phyloP scores from a whole-genome alignment of 768 basidiomycete species.

The Mycena latifolia region DNA sequence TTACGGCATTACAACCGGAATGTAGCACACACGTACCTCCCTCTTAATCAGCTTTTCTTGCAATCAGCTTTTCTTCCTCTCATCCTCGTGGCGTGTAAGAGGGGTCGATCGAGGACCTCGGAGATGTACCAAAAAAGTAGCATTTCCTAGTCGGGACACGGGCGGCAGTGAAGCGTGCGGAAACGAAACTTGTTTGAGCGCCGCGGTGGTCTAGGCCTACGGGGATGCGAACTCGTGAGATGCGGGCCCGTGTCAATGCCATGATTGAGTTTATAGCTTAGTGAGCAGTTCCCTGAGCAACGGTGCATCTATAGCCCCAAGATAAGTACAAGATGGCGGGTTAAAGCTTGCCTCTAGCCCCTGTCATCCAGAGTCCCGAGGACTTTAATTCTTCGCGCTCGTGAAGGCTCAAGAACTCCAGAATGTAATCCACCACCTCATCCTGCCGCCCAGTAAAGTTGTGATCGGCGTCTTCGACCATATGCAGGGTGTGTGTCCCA shows the following conservation, averaged over 20 bases:
- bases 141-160: conserved; percentile 15
- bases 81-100: conserved; percentile 3
- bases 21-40: conserved; percentile 28
- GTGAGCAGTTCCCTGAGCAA: conserved; percentile 14
- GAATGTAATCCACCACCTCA: conserved; percentile 73
- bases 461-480: conserved; percentile 83
- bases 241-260: not conserved
- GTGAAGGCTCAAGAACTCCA: conserved; percentile 74
- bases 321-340: conserved; percentile 28
- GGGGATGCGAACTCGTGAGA: not conserved
- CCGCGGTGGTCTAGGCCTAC: no score
- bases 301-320: conserved; percentile 12
- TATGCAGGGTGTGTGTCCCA: conserved; percentile 78
- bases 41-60: conserved; percentile 16
- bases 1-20: conserved; percentile 27
- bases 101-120: conserved; percentile 1
- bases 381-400: conserved; percentile 59
- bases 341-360: conserved; percentile 63
- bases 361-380: conserved; percentile 74
- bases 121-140: conserved; percentile 12
- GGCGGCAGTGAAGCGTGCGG: not conserved
- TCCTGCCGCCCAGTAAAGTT: conserved; percentile 80
- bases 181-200: not conserved
- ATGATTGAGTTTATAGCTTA: conserved; percentile 34
- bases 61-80: conserved; percentile 15